phyloP scores from a whole-genome alignment of 768 basidiomycete species.

The Vararia minispora region DNA sequence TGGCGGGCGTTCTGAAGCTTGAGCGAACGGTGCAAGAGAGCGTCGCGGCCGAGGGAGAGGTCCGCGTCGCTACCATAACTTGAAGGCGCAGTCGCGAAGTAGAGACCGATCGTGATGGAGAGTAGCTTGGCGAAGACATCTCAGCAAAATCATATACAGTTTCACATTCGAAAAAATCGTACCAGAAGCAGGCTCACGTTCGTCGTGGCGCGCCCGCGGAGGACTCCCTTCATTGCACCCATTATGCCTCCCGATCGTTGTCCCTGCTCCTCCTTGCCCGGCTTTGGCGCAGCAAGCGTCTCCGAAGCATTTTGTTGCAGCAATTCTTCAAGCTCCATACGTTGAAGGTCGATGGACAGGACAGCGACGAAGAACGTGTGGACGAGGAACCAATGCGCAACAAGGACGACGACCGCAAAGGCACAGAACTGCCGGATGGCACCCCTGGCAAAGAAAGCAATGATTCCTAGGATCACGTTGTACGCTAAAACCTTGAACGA shows the following conservation, averaged over 20 bases:
- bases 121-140: slow-evolving; percentile 43
- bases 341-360: slow-evolving; percentile 90
- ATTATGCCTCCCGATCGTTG: slow-evolving; percentile 35
- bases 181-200: slow-evolving; percentile 78
- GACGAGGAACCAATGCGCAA: slow-evolving; percentile 95
- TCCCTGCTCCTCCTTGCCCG: slow-evolving; percentile 15
- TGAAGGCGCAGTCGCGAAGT: slow-evolving; percentile 55
- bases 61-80: slow-evolving; percentile 13
- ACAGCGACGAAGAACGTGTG: slow-evolving; percentile 95
- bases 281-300: slow-evolving; percentile 15
- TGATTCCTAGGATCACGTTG: slow-evolving; percentile 65
- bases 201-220: slow-evolving; percentile 59
- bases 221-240: slow-evolving; percentile 30
- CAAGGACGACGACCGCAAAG: slow-evolving; percentile 88
- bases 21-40: too few relatives aligned
- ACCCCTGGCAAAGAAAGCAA: slow-evolving; percentile 63
- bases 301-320: slow-evolving; percentile 55
- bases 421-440: slow-evolving; percentile 88
- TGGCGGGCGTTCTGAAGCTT: too few relatives aligned
- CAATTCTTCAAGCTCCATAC: slow-evolving; percentile 86
- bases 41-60: slow-evolving; percentile 17
- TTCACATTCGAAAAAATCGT: slow-evolving; percentile 16
- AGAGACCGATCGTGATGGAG: slow-evolving; percentile 64
- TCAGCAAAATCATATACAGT: neutral
- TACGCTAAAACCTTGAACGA: slow-evolving; percentile 87